Conservation (phyloP, 352 stramenopile genomes). For the Thalassiosira mediterranea region DNA sequence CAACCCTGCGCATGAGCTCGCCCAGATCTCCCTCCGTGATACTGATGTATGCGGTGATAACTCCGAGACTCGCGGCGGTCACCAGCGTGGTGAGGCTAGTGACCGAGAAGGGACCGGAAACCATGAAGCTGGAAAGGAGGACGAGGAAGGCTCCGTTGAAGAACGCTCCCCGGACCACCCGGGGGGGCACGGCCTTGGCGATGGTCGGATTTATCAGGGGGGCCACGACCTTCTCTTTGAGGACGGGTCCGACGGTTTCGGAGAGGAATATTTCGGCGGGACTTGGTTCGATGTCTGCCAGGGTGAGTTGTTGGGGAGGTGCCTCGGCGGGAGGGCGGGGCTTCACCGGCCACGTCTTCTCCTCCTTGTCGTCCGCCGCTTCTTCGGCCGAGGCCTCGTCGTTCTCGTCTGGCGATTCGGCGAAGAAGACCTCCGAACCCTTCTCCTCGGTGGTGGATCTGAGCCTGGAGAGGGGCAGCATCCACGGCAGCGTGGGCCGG, state of each 20-base stretch:
- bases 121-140: conserved; percentile 7
- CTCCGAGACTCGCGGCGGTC: conserved; percentile 7
- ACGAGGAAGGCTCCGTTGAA: conserved; percentile 19
- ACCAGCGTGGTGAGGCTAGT: conserved; percentile 9
- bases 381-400: not conserved
- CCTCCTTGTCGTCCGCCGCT: conserved; percentile 10
- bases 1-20: conserved; percentile 18
- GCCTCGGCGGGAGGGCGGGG: not conserved
- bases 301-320: conserved; percentile 7
- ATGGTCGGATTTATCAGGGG: conserved; percentile 29
- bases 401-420: too few species aligned
- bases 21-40: conserved; percentile 31
- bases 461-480: conserved; percentile 9
- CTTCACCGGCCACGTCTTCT: not conserved
- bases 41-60: conserved; percentile 35
- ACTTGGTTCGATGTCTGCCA: too few species aligned
- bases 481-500: too few species aligned
- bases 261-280: too few species aligned
- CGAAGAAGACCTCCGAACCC: not conserved
- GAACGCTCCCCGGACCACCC: conserved; percentile 24
- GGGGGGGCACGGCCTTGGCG: conserved; percentile 7
- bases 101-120: conserved; percentile 19
- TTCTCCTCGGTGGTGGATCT: conserved; percentile 25
- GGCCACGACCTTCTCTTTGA: not conserved
- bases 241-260: not conserved